Percentiles rank a stretch among this genome's conserved stretches.
Conservation (phyloP, 495 filamentous ascomycete species). For the Geoglossum glabrum region DNA sequence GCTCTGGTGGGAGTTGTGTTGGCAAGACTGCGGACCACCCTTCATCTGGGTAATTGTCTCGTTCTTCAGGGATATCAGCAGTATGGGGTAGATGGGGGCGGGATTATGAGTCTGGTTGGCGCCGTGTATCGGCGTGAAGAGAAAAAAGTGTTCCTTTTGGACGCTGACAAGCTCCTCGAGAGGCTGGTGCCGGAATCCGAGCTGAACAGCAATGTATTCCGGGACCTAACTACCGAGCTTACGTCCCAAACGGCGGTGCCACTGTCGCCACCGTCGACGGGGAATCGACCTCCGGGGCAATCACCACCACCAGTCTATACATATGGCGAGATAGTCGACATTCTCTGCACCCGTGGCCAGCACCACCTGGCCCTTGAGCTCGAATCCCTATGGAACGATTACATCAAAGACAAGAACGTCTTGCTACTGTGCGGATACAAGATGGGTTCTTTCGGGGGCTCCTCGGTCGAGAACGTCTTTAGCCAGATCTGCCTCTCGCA, state of each 20-base stretch:
- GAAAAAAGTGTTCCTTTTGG: slow-evolving; percentile 13
- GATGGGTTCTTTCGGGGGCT: slow-evolving; percentile 15
- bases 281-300: background rate
- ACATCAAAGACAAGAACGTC: slow-evolving; percentile 11
- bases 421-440: slow-evolving; percentile 17
- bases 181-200: slow-evolving; percentile 7
- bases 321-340: slow-evolving; percentile 18
- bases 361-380: slow-evolving; percentile 14
- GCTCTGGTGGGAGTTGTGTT: background rate
- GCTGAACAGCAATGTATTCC: slow-evolving; percentile 11
- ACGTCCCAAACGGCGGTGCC: slow-evolving; percentile 8
- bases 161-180: slow-evolving; percentile 13
- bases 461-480: slow-evolving; percentile 16
- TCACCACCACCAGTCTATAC: slow-evolving; percentile 6
- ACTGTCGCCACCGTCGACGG: slow-evolving; percentile 8
- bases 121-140: slow-evolving; percentile 6
- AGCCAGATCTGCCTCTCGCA: slow-evolving; percentile 15
- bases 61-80: slow-evolving; percentile 14
- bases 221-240: slow-evolving; percentile 10
- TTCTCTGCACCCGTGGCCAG: slow-evolving; percentile 13
- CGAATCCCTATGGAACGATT: slow-evolving; percentile 15
- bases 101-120: slow-evolving; percentile 9
- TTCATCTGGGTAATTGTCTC: slow-evolving; percentile 7
- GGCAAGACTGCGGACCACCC: background rate
- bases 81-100: slow-evolving; percentile 2